Percentiles rank a stretch among this genome's conserved stretches.
These are phyloP conservation scores for Nepenthes alata DNA, from an alignment of 179 eudicot species.

Conservation along the genomic window DNA sequence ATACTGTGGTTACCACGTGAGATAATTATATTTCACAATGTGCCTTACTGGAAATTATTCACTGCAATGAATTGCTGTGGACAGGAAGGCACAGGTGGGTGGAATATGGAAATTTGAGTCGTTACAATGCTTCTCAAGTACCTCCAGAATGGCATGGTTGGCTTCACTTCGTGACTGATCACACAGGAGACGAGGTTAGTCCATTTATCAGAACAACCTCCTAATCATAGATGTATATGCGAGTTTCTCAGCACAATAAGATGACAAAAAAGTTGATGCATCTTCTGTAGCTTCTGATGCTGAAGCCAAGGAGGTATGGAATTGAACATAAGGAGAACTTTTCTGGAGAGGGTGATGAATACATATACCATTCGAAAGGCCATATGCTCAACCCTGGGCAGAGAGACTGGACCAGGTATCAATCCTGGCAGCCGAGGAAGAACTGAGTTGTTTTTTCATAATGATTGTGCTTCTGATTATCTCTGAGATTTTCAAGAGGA, in stretches of 20 bases:
- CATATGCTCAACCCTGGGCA: constrained; percentile 86
- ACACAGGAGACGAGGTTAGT: constrained; percentile 85
- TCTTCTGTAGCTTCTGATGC: constrained; percentile 55
- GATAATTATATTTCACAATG: background rate
- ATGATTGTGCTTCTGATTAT: background rate
- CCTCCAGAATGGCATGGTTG: constrained; percentile 99
- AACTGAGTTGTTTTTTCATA: constrained; percentile 14
- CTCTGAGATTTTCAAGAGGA: background rate
- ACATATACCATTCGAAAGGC: constrained; percentile 94
- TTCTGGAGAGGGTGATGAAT: constrained; percentile 81
- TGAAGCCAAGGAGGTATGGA: constrained; percentile 82
- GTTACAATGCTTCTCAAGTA: constrained; percentile 95
- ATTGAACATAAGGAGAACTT: constrained; percentile 80
- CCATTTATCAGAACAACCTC: background rate
- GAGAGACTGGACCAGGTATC: constrained; percentile 92
- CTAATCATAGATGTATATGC: background rate
- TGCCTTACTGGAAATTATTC: background rate
- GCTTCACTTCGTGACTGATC: constrained; percentile 88
- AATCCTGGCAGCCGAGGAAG: constrained; percentile 84
- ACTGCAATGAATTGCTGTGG: background rate
- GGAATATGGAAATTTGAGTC: constrained; percentile 73
- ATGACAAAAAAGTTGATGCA: background rate
- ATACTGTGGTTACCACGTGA: too few species aligned
- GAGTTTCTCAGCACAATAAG: background rate
- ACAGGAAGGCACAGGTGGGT: constrained; percentile 98